A percentile compares a stretch with the other conserved stretches of the same genome.
These are phyloP conservation scores for Hypomyces perniciosus DNA, from an alignment of 2,329 filamentous ascomycete genomes.

Conservation along the genomic window DNA sequence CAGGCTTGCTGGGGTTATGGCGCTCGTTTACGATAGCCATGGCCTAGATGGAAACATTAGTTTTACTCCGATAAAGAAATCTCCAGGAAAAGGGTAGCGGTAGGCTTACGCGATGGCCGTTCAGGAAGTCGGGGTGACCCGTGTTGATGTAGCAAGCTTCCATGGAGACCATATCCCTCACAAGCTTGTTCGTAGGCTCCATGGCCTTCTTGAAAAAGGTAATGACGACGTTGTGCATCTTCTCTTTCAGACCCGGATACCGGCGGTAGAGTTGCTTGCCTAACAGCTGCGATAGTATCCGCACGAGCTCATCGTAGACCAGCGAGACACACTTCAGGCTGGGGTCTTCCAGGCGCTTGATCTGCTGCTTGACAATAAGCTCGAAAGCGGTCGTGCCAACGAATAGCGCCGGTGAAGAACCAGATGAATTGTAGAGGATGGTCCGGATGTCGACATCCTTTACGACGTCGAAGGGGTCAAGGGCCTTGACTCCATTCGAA, in stretches of 20 bases:
- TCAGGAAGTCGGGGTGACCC: conserved; percentile 94
- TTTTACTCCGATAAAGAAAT: conserved; percentile 8
- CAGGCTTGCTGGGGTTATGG: conserved; percentile 73
- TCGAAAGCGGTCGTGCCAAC: conserved; percentile 98
- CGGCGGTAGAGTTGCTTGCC: conserved; percentile 84
- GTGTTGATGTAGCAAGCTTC: conserved; percentile 98
- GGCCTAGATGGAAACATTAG: conserved; percentile 43
- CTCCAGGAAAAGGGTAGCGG: not conserved
- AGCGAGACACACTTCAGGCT: conserved; percentile 96
- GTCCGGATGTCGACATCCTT: conserved; percentile 98
- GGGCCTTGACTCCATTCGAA: conserved; percentile 92
- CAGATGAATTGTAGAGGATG: conserved; percentile 98
- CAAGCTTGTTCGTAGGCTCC: conserved; percentile 97
- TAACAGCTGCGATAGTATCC: conserved; percentile 85
- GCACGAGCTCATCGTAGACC: conserved; percentile 94
- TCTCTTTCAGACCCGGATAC: conserved; percentile 94
- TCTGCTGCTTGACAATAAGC: conserved; percentile 97
- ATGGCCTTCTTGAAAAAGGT: conserved; percentile 96
- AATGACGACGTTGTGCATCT: conserved; percentile 89
- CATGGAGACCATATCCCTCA: conserved; percentile 88
- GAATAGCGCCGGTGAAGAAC: conserved; percentile 91
- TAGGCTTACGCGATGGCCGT: conserved; percentile 71
- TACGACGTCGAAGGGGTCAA: conserved; percentile 95
- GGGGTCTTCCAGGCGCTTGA: conserved; percentile 91
- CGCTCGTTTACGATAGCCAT: conserved; percentile 98